phyloP scores from a whole-genome alignment of 805 yeast species.

The Metschnikowia lunata region DNA sequence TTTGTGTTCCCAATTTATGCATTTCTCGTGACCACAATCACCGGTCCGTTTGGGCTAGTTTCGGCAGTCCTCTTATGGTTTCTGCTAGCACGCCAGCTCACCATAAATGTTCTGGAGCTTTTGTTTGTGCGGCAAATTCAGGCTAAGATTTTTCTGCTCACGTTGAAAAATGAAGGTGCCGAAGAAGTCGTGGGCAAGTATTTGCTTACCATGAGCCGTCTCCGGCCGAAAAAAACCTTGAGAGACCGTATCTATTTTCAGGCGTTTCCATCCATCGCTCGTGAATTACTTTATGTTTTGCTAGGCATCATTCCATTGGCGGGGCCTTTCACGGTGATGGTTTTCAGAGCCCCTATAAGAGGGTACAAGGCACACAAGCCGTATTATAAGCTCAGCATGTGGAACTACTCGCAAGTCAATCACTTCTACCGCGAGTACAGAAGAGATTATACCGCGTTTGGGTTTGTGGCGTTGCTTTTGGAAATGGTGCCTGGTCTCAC shows the following conservation, averaged over 20 bases:
- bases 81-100: conserved; percentile 39
- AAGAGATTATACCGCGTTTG: conserved; percentile 46
- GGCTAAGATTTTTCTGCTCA: conserved; percentile 45
- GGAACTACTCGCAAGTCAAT: conserved; percentile 38
- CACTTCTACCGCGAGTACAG: conserved; percentile 31
- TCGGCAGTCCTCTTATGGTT: conserved; percentile 43
- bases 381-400: conserved; percentile 55
- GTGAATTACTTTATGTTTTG: conserved; percentile 31
- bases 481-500: conserved; percentile 54
- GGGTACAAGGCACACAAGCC: conserved; percentile 51
- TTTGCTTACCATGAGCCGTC: conserved; percentile 1
- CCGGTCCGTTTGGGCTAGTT: conserved; percentile 50
- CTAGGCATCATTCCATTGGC: conserved; percentile 51
- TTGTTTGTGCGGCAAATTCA: conserved; percentile 47
- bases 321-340: conserved; percentile 53
- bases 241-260: conserved; percentile 5
- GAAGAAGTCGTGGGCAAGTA: conserved; percentile 38
- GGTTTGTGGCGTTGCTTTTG: conserved; percentile 45
- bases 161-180: conserved; percentile 41
- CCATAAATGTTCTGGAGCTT: conserved; percentile 39
- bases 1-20: conserved; percentile 45
- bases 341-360: conserved; percentile 50
- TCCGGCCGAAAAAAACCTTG: not conserved
- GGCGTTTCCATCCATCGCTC: conserved; percentile 24
- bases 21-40: conserved; percentile 34